Base-by-base conservation (phyloP, 2,329 filamentous ascomycete species). In the Claviceps purpurea region DNA sequence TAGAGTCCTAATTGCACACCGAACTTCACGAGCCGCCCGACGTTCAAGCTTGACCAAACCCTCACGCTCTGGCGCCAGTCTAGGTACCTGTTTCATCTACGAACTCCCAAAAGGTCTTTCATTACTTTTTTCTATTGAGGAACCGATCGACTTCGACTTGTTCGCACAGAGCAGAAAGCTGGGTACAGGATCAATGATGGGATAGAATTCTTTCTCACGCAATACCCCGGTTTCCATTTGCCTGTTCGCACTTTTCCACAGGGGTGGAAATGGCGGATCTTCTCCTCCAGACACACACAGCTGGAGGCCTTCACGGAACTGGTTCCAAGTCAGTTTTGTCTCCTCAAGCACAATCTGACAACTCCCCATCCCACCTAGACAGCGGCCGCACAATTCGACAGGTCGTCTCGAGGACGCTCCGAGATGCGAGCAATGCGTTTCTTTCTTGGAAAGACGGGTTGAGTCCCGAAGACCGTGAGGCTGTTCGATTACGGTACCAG, bases 391-490 rank as follows among this genome's bases (percentile, higher is more conserved):
- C 48, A 37, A 34, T 55, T 20, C 50, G 51, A 20, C 45, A 42
- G 26, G 34, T 42, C 20, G 20, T 55, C 8, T 50, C 53, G 4
- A 55, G 48, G 18, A 52, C 50, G 16, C 18, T 55, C n/a, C 8
- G 26, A 22, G 48, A 55, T n/a, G 72, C 70, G 42, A 69, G 72
- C 52, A 66, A 68, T 50, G 60, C 69, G 13, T 64, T 73, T 49
- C 62, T 70, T n/a, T 71, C 70, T 50, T 74, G 73, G 57, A 73
- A 70, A 54, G 77, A 80, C 68, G 77, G 75, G n/a, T 62, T 77
- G 18, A 72, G 72, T 1, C 65, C 68, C 47, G 69, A 76, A 38
- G 70, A 82, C 57, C 70, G 77, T 14, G 69, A 73, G 34, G 66
- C 71, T 43, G 68, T 64, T 54, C 66, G 69, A 52, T 68, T 69